Base-by-base conservation (phyloP, 2,329 filamentous ascomycete species). In the Xylariaceae sp. region DNA sequence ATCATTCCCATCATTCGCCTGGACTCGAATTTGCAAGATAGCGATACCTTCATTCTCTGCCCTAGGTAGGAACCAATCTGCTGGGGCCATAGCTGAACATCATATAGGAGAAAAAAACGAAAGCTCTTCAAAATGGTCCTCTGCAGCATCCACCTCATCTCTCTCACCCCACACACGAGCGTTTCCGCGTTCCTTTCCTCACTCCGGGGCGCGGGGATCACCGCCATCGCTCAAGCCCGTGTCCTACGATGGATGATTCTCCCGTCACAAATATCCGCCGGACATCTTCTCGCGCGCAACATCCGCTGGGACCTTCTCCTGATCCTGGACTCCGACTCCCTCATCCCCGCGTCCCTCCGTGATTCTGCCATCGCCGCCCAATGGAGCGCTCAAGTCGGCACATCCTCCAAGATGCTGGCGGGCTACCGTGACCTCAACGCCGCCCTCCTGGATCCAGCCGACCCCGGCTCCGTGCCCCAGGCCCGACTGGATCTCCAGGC, bases 221-320 rank as follows among this genome's bases (percentile, higher is more conserved):
- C 45, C 30, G 53, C 53, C 24, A 30, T 57, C 28, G 48, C 50
- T 16, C 52, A 54, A 36, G 54, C 49, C 17, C 48, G 48, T 22
- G 41, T 47, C 4, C 19, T 56, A 13, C 51, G 55, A 13, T 56
- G 55, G 53, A 56, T 57, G 49, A 49, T 57, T 18, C 38, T 53
- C 7, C 53, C 53, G 9, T 47, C 43, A 7, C 30, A 43, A 26
- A 29, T 49, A 9, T 56, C 52, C 3, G 34, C 42, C 12, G 52
- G 50, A 2, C 37, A 52, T n/a, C 46, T 57, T 2, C 34, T 56
- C 4, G 44, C 50, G 26, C 48, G 55, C 12, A 56, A 56, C 35
- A 42, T 47, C 18, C 51, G 35, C 30, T 56, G 55, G 55, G 51
- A 55, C 42, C 36, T 53, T 8, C 34, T 57, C 13, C 33, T 57